These are phyloP conservation scores for Linum usitatissimum DNA, from an alignment of 345 rosid species.

Conservation along the genomic window DNA sequence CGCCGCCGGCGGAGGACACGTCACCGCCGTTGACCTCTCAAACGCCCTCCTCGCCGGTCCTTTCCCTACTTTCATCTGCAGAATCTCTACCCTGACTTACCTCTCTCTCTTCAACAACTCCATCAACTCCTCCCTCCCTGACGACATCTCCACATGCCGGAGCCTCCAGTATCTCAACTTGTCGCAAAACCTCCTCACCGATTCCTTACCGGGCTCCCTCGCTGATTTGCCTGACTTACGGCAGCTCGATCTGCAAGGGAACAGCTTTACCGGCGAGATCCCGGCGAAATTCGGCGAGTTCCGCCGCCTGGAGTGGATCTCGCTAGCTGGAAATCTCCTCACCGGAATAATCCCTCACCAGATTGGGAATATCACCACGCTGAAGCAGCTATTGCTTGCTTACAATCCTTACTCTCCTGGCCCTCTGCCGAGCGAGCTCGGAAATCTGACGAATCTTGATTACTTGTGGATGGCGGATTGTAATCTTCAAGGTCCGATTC, in stretches of 20 bases:
- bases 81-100: constrained; percentile 41
- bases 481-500: constrained; percentile 46
- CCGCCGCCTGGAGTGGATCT: constrained; percentile 37
- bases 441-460: constrained; percentile 45
- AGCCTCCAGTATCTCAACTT: constrained; percentile 35
- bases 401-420: constrained; percentile 51
- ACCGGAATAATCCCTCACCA: constrained; percentile 39
- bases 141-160: constrained; percentile 37
- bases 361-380: constrained; percentile 54
- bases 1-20: constrained; percentile 26
- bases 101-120: constrained; percentile 38
- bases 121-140: constrained; percentile 56
- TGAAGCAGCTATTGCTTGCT: constrained; percentile 39
- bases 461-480: constrained; percentile 50
- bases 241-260: constrained; percentile 27
- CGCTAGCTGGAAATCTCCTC: constrained; percentile 43
- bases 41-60: constrained; percentile 45
- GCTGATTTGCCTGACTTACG: constrained; percentile 37
- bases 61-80: constrained; percentile 67
- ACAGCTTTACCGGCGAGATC: constrained; percentile 54
- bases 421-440: constrained; percentile 36
- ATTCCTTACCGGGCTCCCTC: constrained; percentile 47
- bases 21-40: constrained; percentile 48
- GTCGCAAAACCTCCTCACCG: constrained; percentile 35
- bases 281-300: constrained; percentile 39